Evolutionary conservation across 352 stramenopile genomes (phyloP), one percentile per base, ranked within the genome.

Genomic region (Elongisporangium anandrum): DNA sequence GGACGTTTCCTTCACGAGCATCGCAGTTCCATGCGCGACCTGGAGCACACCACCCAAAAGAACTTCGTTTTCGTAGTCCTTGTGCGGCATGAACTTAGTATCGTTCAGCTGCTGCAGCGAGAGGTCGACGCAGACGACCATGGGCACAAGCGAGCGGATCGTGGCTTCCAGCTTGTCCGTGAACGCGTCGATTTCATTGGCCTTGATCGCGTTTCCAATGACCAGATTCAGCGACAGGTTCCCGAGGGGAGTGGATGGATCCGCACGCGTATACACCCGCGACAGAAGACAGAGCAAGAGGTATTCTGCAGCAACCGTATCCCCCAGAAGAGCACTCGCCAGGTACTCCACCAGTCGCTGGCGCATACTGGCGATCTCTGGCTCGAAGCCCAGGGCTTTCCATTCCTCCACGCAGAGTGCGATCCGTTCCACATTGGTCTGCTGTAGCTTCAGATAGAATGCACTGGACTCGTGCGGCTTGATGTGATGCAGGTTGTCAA

Each of bases 201-300:
- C 24, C 0, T 26, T 52, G 7, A 59, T 47, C 2, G 61, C 22
- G 26, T 64, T 66, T 2, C 54, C 38, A 17, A 87, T 59, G 1
- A 73, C 58, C 54, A 94, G 57, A 45, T 92, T 94, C 1, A 94
- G 61, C 1, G 85, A 89, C 15, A 92, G 61, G 49, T 91, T 90
- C 0, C 85, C 85, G 4, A 94, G 57, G 3, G 81, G 77, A 7
- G 81, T 92, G 16, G 81, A 66, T 9, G 69, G 61, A 20, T 92
- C 81, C 0, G 81, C 73, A 23, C 85, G 73, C 7, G 82, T 69
- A 60, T 90, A 92, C 24, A 94, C 82, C 3, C 82, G 81, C 15
- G 85, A 90, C 5, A 94, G 52, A 26, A 94, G 60, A 29, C 59
- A 72, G n/a, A 94, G 61, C 7, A 92, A 53, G 39, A 90, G 58